Evolutionary conservation across 179 eudicot species (phyloP).

Genomic region (Silene vulgaris): DNA sequence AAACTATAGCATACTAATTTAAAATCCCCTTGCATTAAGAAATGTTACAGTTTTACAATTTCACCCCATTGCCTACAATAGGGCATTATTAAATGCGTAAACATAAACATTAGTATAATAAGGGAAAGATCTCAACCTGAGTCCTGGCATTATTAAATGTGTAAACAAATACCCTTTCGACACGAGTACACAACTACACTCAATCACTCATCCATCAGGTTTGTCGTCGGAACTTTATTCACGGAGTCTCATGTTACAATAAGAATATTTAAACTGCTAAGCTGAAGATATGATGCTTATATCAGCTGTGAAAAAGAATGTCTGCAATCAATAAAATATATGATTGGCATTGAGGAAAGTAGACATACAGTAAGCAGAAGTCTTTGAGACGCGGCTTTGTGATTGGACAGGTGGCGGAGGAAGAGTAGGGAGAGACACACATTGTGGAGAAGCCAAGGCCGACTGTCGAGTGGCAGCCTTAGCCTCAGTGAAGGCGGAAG

Average conservation of each 20-base stretch:
- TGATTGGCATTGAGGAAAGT: background rate
- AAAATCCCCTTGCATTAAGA: background rate
- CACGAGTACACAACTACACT: background rate
- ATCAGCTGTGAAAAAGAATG: background rate
- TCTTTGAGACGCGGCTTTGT: constrained; percentile 42
- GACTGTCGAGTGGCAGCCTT: constrained; percentile 46
- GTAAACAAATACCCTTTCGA: background rate
- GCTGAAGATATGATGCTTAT: no score
- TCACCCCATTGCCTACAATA: no score
- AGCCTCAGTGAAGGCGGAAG: constrained; percentile 40
- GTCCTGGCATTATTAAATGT: no score
- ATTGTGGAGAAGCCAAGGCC: constrained; percentile 55
- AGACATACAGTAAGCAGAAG: constrained; percentile 56
- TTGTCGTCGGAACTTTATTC: background rate
- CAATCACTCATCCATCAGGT: background rate
- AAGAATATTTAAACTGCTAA: background rate
- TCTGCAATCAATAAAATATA: background rate
- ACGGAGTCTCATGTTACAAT: background rate
- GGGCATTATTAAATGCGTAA: no score
- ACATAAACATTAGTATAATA: no score
- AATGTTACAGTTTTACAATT: background rate
- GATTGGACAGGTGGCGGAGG: constrained; percentile 45
- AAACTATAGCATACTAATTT: background rate
- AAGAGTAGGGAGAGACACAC: constrained; percentile 56
- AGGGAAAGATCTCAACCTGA: no score